These are phyloP conservation scores for Colletotrichum navitas DNA, from an alignment of 2,329 filamentous ascomycete genomes.

Conservation along the genomic window DNA sequence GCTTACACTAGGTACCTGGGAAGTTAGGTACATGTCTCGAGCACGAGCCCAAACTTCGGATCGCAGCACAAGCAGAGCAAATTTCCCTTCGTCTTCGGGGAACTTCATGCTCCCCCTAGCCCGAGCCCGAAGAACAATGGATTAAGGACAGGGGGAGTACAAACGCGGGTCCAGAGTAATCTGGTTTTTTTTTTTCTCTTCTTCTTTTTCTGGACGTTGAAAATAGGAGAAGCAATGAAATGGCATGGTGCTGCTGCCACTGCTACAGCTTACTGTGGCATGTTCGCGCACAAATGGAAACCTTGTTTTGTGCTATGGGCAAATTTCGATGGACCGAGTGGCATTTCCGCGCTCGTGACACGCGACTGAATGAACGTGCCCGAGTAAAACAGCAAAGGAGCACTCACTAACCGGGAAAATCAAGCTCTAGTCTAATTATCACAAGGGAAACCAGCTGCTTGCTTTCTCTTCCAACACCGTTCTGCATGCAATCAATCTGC, in stretches of 20 bases:
- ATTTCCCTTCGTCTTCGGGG: conserved; percentile 7
- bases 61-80: conserved; percentile 6
- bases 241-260: conserved; percentile 14
- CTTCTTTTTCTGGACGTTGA: neutral
- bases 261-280: neutral
- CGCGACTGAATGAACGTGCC: conserved; percentile 5
- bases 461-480: neutral
- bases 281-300: conserved; percentile 6
- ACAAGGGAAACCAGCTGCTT: neutral
- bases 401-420: too few relatives aligned
- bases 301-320: conserved; percentile 11
- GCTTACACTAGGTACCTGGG: too few relatives aligned
- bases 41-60: conserved; percentile 8
- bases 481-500: neutral
- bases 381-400: neutral
- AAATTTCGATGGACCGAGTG: conserved; percentile 29
- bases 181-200: neutral
- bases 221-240: conserved; percentile 11
- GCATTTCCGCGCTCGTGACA: conserved; percentile 32
- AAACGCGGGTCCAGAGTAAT: neutral
- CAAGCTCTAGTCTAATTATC: neutral
- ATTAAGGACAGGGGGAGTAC: neutral
- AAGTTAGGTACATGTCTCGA: neutral
- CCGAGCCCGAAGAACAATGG: conserved; percentile 11
- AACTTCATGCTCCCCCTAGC: conserved; percentile 5